phyloP scores from a whole-genome alignment of 495 filamentous ascomycete genomes.

The Penicillium coprophilum region DNA sequence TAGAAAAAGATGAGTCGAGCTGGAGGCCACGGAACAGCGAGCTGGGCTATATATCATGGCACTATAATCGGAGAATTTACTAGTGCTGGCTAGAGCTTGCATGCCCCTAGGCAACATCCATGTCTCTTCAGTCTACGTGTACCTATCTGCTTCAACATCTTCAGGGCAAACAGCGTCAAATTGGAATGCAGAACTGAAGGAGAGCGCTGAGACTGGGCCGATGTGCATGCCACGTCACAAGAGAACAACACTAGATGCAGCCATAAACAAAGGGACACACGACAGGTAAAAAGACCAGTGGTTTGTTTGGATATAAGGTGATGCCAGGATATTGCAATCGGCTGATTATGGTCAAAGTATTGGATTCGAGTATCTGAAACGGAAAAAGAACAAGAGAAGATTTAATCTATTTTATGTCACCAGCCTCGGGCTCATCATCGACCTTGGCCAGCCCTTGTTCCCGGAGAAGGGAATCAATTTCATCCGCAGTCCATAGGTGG shows the following conservation, averaged over 20 bases:
- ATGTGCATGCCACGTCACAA: constrained; percentile 45
- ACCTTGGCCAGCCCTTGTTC: constrained; percentile 94
- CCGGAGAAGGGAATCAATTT: constrained; percentile 90
- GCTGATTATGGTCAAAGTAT: constrained; percentile 22
- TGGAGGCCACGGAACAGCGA: not conserved
- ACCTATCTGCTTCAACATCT: constrained; percentile 24
- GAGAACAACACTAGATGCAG: constrained; percentile 31
- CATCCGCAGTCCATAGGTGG: constrained; percentile 93
- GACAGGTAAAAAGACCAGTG: not conserved
- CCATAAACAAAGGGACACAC: constrained; percentile 14
- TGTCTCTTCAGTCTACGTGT: constrained; percentile 33
- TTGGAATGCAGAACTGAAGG: constrained; percentile 21
- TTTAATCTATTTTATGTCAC: constrained; percentile 50
- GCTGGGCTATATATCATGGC: constrained; percentile 16
- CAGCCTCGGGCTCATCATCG: constrained; percentile 71
- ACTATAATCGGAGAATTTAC: constrained; percentile 18
- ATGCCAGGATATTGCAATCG: constrained; percentile 18
- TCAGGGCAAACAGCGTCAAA: constrained; percentile 22
- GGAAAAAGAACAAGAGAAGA: constrained; percentile 24
- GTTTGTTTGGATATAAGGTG: not conserved
- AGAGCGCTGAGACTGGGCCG: constrained; percentile 26
- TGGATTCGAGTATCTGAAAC: constrained; percentile 28
- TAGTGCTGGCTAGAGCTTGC: constrained; percentile 1
- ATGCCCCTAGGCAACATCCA: constrained; percentile 1
- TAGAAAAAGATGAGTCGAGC: not conserved